Evolutionary conservation across 2,329 filamentous ascomycete species (phyloP).

Genomic region (Alternaria solani): DNA sequence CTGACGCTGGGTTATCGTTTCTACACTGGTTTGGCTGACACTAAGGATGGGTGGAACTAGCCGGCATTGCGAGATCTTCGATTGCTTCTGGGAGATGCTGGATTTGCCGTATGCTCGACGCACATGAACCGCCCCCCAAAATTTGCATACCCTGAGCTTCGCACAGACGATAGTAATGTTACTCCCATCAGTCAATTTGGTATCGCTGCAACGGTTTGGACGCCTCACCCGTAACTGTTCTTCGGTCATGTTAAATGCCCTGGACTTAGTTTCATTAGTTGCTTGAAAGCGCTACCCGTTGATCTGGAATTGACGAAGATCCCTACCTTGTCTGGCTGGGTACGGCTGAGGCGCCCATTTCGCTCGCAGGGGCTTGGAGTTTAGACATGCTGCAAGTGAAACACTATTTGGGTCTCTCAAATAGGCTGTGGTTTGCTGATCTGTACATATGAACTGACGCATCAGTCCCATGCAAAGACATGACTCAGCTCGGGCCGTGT

Average conservation of each 20-base stretch:
- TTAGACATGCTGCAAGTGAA: background rate
- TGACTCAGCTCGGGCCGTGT: conserved; percentile 15
- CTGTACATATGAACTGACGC: conserved; percentile 7
- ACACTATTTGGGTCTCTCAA: background rate
- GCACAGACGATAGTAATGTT: background rate
- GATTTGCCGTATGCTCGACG: conserved; percentile 12
- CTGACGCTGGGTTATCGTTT: background rate
- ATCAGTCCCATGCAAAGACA: conserved; percentile 18
- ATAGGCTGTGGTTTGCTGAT: conserved; percentile 4
- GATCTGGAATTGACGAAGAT: conserved; percentile 8
- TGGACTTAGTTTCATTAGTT: background rate
- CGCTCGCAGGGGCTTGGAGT: background rate
- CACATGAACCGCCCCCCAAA: conserved; percentile 2
- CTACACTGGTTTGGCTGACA: background rate
- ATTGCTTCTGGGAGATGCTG: conserved; percentile 23
- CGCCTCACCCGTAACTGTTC: background rate
- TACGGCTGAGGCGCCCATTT: conserved; percentile 1
- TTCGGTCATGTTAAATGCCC: background rate
- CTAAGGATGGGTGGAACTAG: background rate
- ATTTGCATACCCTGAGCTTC: background rate
- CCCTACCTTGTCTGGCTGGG: conserved; percentile 1
- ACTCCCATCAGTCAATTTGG: background rate
- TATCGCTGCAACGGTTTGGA: background rate
- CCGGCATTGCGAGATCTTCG: conserved; percentile 10
- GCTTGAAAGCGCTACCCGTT: conserved; percentile 2